Evolutionary conservation across 2,329 filamentous ascomycete species (phyloP).

Genomic region (Bipolaris cookei): DNA sequence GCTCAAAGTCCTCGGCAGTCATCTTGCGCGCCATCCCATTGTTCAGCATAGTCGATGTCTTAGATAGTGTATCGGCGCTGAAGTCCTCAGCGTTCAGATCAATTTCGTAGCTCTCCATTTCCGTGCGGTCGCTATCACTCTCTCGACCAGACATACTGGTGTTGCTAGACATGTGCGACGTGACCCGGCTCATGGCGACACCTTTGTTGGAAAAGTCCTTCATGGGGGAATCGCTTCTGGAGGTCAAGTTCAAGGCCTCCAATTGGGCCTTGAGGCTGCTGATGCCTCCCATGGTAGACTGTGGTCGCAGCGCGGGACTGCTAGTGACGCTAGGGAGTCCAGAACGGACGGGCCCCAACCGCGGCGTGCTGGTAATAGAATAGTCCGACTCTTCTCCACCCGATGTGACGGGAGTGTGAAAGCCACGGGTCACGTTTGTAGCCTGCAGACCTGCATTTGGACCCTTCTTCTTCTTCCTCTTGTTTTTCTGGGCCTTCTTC

Average conservation of each 20-base stretch:
- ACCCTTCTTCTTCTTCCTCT: slow-evolving; percentile 47
- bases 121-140: slow-evolving; percentile 72
- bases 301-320: slow-evolving; percentile 59
- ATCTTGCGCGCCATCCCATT: slow-evolving; percentile 76
- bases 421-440: slow-evolving; percentile 53
- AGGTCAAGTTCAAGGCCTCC: slow-evolving; percentile 73
- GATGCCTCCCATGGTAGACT: slow-evolving; percentile 69
- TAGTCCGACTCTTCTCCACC: slow-evolving; percentile 64
- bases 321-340: slow-evolving; percentile 59
- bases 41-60: slow-evolving; percentile 42
- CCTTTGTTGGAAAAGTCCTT: slow-evolving; percentile 59
- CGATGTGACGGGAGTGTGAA: slow-evolving; percentile 59
- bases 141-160: slow-evolving; percentile 63
- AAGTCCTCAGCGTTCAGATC: slow-evolving; percentile 85
- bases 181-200: slow-evolving; percentile 34
- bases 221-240: slow-evolving; percentile 63
- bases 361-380: slow-evolving; percentile 51
- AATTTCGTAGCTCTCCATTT: slow-evolving; percentile 84
- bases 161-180: slow-evolving; percentile 59
- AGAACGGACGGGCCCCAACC: slow-evolving; percentile 50
- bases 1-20: slow-evolving; percentile 87
- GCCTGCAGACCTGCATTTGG: slow-evolving; percentile 41
- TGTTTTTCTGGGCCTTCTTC: slow-evolving; percentile 50
- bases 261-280: slow-evolving; percentile 82
- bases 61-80: slow-evolving; percentile 62